These are phyloP conservation scores for Erodium trifolium DNA, from an alignment of 441 rosid genomes.

Conservation along the genomic window DNA sequence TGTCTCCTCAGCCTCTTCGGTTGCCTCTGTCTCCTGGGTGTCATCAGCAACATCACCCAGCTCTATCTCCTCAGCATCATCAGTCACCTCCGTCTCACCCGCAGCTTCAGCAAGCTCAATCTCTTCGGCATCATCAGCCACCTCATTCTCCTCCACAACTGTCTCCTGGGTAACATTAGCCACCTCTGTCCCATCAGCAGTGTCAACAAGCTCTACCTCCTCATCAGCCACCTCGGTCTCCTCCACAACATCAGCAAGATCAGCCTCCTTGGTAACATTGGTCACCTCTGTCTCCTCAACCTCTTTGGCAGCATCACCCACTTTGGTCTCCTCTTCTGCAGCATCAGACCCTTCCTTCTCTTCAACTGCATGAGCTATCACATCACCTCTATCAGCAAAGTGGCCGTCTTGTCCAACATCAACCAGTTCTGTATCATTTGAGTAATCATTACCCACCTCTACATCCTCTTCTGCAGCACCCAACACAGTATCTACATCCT, in stretches of 20 bases:
- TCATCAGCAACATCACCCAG: too few relatives aligned
- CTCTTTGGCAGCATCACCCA: conserved; percentile 5
- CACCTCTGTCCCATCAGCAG: background rate
- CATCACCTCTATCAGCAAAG: background rate
- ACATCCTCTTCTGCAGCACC: background rate
- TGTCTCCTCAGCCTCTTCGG: too few relatives aligned
- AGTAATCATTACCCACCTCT: conserved; percentile 12
- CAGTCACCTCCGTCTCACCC: too few relatives aligned
- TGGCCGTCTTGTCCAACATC: conserved; percentile 10
- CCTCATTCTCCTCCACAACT: too few relatives aligned
- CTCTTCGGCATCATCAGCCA: too few relatives aligned
- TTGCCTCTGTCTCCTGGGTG: too few relatives aligned
- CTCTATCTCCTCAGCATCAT: too few relatives aligned
- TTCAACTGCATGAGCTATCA: conserved; percentile 18
- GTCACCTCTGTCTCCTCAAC: conserved; percentile 12
- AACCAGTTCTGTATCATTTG: conserved; percentile 18
- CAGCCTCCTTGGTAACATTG: background rate
- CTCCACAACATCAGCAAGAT: conserved; percentile 12
- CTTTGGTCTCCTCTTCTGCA: background rate
- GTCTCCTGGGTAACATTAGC: conserved; percentile 7
- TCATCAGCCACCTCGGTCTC: conserved; percentile 10
- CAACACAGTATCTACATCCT: background rate
- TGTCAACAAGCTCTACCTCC: background rate
- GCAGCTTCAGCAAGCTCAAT: too few relatives aligned
- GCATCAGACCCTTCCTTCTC: conserved; percentile 12